Evolutionary conservation across 768 basidiomycete genomes (phyloP), one percentile per base, ranked within the genome.

Genomic region (Auriscalpium microsporum): DNA sequence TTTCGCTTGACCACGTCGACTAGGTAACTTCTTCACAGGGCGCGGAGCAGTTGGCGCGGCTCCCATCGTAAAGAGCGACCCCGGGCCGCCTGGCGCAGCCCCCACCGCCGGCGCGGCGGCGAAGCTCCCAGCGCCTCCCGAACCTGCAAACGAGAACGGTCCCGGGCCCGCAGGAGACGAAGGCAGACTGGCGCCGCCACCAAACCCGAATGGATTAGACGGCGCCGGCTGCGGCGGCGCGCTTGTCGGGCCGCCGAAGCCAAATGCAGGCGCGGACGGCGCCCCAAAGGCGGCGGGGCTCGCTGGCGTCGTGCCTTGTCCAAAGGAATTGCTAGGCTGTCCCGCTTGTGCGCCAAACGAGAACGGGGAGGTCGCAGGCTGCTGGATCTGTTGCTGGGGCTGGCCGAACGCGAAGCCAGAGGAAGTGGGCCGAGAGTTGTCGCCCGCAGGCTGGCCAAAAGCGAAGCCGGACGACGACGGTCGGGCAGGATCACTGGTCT

Each of bases 341-440:
- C 62, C 53, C 14, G 55, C 58, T 7, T 62, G 59, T 4, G 65
- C 59, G 48, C 60, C 63, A 47, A 70, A 70, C 8, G 51, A 9
- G 58, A 70, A 69, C 10, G 64, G 42, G 23, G 63, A 23, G 2
- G 63, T 42, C 35, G 54, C 52, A 8, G 53, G 21, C 19, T 50
- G 42, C 10, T 62, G 60, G 10, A 58, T 65, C 66, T 40, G 69
- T 28, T 28, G 28, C 44, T 28, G 77, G 23, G 69, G 63, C 19
- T 64, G 63, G 17, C 76, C 77, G 64, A 82, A 80, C 34, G 73
- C 58, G 59, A 80, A 80, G 21, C 73, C 68, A 16, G 76, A 65
- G 8, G 49, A 45, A n/a, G 7, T 70, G 67, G 45, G 73, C 66
- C 33, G 17, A 62, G 45, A 67, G 66, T 10, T 76, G 71, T 33